Conservation (phyloP, 2,329 filamentous ascomycete genomes). For the Annulohypoxylon truncatum region DNA sequence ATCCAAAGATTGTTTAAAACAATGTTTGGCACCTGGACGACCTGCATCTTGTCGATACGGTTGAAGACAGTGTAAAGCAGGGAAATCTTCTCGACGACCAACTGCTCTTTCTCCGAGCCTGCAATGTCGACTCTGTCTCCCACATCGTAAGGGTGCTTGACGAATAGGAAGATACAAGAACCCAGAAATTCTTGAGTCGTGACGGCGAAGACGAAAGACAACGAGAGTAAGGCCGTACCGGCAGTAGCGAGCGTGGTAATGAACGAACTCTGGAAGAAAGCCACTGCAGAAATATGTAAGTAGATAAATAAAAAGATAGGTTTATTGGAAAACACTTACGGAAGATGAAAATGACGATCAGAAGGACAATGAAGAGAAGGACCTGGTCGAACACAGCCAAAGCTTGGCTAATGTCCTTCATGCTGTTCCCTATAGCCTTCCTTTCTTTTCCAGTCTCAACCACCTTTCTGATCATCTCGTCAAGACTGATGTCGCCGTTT, state of each 20-base stretch:
- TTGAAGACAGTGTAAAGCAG: slow-evolving; percentile 93
- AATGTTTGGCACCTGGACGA: slow-evolving; percentile 89
- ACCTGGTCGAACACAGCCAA: slow-evolving; percentile 91
- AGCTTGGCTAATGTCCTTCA: slow-evolving; percentile 97
- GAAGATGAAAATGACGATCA: slow-evolving; percentile 87
- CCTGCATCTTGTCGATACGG: slow-evolving; percentile 82
- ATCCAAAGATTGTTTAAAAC: slow-evolving; percentile 93
- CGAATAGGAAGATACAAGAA: slow-evolving; percentile 97
- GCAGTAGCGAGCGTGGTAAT: slow-evolving; percentile 87
- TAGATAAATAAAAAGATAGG: too few relatives aligned
- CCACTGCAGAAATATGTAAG: slow-evolving; percentile 61
- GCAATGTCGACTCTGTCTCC: slow-evolving; percentile 90
- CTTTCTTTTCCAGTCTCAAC: slow-evolving; percentile 86
- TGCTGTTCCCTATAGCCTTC: slow-evolving; percentile 89
- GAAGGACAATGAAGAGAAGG: slow-evolving; percentile 80
- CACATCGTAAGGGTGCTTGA: slow-evolving; percentile 98
- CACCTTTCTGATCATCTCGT: slow-evolving; percentile 93
- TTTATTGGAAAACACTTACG: slow-evolving; percentile 58
- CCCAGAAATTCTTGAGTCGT: slow-evolving; percentile 96
- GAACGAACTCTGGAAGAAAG: slow-evolving; percentile 89
- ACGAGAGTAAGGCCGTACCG: slow-evolving; percentile 88
- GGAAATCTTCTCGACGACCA: slow-evolving; percentile 93
- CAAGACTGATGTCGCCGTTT: slow-evolving; percentile 93
- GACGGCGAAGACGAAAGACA: slow-evolving; percentile 96
- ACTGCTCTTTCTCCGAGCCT: slow-evolving; percentile 66